Evolutionary conservation across 495 filamentous ascomycete species (phyloP).

Genomic region (Penicillium diatomitis): DNA sequence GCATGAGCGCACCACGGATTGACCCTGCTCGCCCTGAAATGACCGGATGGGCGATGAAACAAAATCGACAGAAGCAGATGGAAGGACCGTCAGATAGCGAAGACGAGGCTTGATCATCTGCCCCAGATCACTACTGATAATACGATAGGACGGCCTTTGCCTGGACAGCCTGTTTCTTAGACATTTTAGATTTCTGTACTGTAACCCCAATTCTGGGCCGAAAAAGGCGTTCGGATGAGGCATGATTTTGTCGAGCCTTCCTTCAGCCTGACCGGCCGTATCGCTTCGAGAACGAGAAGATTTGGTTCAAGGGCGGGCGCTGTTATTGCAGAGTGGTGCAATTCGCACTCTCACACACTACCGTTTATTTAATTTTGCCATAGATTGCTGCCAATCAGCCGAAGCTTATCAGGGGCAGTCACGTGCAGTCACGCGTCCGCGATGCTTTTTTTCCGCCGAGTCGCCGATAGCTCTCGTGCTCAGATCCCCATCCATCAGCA

Average conservation of each 20-base stretch:
- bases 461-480: conserved; percentile 9
- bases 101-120: conserved; percentile 13
- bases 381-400: conserved; percentile 9
- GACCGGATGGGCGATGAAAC: conserved; percentile 44
- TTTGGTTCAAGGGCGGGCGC: too few species aligned
- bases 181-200: background rate
- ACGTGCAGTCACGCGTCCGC: conserved; percentile 18
- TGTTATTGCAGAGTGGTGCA: too few species aligned
- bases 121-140: too few species aligned
- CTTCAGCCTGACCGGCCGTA: too few species aligned
- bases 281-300: background rate
- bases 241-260: too few species aligned
- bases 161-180: background rate
- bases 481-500: conserved; percentile 12
- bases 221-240: too few species aligned
- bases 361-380: conserved; percentile 3
- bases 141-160: background rate
- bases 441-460: conserved; percentile 16
- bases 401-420: conserved; percentile 1
- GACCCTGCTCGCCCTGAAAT: conserved; percentile 41
- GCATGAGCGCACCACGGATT: conserved; percentile 53
- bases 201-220: background rate
- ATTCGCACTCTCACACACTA: background rate
- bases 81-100: conserved; percentile 12
- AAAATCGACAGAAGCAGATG: conserved; percentile 34